Percentiles rank a stretch among this genome's conserved stretches.
These are phyloP conservation scores for Rhizopus microsporus DNA, from an alignment of 371 early-diverging fungal genomes.

Conservation along the genomic window DNA sequence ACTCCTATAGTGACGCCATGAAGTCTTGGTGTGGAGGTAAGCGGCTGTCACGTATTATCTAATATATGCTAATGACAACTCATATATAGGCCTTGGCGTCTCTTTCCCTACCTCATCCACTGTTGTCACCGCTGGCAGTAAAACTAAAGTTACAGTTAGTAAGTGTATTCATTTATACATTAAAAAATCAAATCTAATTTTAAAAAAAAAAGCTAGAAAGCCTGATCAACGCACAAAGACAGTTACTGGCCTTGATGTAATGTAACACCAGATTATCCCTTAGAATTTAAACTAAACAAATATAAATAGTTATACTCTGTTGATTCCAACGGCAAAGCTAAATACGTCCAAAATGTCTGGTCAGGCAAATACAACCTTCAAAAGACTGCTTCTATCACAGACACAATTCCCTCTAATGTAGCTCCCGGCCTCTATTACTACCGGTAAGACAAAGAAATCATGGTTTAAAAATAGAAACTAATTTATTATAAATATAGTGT, in stretches of 20 bases:
- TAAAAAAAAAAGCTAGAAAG: conserved; percentile 22
- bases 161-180: conserved; percentile 5
- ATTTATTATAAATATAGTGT: conserved; percentile 21
- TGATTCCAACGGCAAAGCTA: conserved; percentile 30
- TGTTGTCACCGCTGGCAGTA: conserved; percentile 35
- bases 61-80: background rate
- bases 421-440: conserved; percentile 52
- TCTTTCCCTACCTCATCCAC: conserved; percentile 21
- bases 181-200: background rate
- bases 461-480: conserved; percentile 7
- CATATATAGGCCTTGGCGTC: conserved; percentile 25
- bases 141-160: conserved; percentile 36
- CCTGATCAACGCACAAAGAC: conserved; percentile 35
- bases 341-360: conserved; percentile 51
- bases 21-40: conserved; percentile 49
- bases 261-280: conserved; percentile 9
- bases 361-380: conserved; percentile 35
- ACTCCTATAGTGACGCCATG: conserved; percentile 46
- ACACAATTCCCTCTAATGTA: conserved; percentile 28
- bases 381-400: conserved; percentile 34
- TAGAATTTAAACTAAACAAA: background rate
- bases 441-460: conserved; percentile 32
- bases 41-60: background rate
- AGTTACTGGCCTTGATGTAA: conserved; percentile 51
- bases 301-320: conserved; percentile 44